Evolutionary conservation across 768 basidiomycete species (phyloP), one percentile per base, ranked within the genome.

Genomic region (Asterophora parasitica): DNA sequence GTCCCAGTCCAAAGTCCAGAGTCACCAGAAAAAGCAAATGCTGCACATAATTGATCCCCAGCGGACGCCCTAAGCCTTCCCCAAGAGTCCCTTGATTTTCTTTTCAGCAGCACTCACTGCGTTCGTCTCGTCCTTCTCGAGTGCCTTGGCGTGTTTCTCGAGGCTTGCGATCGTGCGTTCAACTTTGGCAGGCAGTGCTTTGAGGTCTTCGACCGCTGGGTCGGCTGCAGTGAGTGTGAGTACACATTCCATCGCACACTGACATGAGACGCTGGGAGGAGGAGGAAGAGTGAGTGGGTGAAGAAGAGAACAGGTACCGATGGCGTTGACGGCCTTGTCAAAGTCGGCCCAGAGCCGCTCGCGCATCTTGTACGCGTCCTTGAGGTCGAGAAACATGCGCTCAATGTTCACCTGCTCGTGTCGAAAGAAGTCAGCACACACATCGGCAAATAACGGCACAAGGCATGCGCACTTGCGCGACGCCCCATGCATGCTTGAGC

Each of bases 111-210:
- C 49, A 16, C 49, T 58, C 9, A 56, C 23, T 8, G 57, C 38
- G 23, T 59, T 60, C 20, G 52, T 53, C 38, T 58, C 58, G 27
- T 66, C 66, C 39, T 70, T 71, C 31, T 70, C 68, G 7, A 77
- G 54, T 11, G 59, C 60, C 51, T 75, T 79, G 51, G 67, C 65
- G 49, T 75, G 74, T 61, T 79, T 82, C 51, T 87, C 83, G 7
- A 81, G 64, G 10, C 58, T 61, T 1, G 70, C 63, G 41, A 83
- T 75, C 7, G 70, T 70, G 35, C 71, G 71, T 56, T 85, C 84
- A 27, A 78, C 61, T 37, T 73, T 71, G 26, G 58, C 68, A 4
- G 82, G 80, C n/a, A 77, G 56, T 16, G 66, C 71, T 50, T 73
- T 68, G 27, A 79, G 53, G 19, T 60, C 58, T 19, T 66, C 67